Percentiles rank a stretch among this genome's conserved stretches.
Conservation (phyloP, 2,329 filamentous ascomycete genomes). For the Trematosphaeria pertusa region DNA sequence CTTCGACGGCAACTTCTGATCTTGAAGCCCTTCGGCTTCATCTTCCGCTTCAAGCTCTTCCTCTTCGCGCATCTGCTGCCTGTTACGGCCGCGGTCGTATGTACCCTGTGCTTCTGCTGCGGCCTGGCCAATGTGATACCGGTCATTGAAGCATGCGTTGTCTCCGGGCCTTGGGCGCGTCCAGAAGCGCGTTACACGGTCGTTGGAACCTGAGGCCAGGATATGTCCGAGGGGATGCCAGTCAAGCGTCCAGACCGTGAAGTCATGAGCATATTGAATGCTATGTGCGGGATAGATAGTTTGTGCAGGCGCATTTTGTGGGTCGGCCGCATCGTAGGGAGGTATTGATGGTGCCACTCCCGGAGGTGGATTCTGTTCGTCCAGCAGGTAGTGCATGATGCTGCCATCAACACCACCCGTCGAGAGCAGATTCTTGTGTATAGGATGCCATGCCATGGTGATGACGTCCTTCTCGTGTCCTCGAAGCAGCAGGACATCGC, state of each 20-base stretch:
- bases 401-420: slow-evolving; percentile 91
- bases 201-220: slow-evolving; percentile 92
- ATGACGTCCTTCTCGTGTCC: slow-evolving; percentile 97
- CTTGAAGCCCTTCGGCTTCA: slow-evolving; percentile 88
- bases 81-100: slow-evolving; percentile 81
- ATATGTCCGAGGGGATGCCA: slow-evolving; percentile 98
- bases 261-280: slow-evolving; percentile 87
- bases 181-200: slow-evolving; percentile 97
- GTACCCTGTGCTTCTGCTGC: slow-evolving; percentile 95
- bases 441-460: slow-evolving; percentile 90
- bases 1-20: slow-evolving; percentile 80
- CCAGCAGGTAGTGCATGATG: slow-evolving; percentile 91
- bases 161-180: slow-evolving; percentile 89
- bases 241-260: slow-evolving; percentile 95
- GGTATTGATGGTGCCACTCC: slow-evolving; percentile 75
- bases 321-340: slow-evolving; percentile 85
- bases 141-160: slow-evolving; percentile 82
- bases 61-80: slow-evolving; percentile 83
- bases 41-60: slow-evolving; percentile 94
- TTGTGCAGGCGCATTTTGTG: slow-evolving; percentile 79
- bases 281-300: slow-evolving; percentile 92
- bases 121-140: slow-evolving; percentile 93
- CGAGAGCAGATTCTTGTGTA: slow-evolving; percentile 86
- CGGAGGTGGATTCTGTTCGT: slow-evolving; percentile 86
- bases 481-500: slow-evolving; percentile 90